Evolutionary conservation across 768 basidiomycete genomes (phyloP).

Genomic region (Tulasnella sp.): DNA sequence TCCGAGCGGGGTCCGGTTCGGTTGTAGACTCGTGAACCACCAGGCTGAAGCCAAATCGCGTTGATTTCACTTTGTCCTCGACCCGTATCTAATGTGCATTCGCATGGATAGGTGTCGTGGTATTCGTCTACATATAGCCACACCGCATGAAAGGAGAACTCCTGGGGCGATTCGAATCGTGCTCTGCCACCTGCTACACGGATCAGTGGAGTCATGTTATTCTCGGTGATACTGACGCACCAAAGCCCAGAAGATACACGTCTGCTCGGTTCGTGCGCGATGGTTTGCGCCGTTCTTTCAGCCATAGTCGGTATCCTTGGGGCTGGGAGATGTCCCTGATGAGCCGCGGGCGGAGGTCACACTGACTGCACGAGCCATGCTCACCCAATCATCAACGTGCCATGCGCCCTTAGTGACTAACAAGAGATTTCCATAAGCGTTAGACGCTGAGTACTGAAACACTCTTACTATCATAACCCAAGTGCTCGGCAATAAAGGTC

Average conservation of each 20-base stretch:
- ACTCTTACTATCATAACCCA: slow-evolving; percentile 1
- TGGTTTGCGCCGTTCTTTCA: neutral
- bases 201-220: neutral
- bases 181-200: neutral
- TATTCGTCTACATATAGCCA: slow-evolving; percentile 20
- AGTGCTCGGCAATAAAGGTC: slow-evolving; percentile 22
- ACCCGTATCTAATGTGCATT: slow-evolving; percentile 15
- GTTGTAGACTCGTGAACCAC: neutral
- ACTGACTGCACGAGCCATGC: neutral
- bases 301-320: slow-evolving; percentile 5
- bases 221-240: neutral
- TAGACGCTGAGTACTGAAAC: neutral
- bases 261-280: slow-evolving; percentile 10
- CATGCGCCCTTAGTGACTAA: neutral
- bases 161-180: slow-evolving; percentile 10
- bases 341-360: neutral
- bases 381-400: slow-evolving; percentile 24
- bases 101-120: neutral
- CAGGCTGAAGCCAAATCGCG: slow-evolving; percentile 6
- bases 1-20: neutral
- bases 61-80: slow-evolving; percentile 18
- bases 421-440: neutral
- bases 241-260: slow-evolving; percentile 8
- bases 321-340: neutral
- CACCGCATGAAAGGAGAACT: slow-evolving; percentile 23